Conservation (phyloP, 1,139 yeast species). For the Hyphopichia pseudoburtonii region DNA sequence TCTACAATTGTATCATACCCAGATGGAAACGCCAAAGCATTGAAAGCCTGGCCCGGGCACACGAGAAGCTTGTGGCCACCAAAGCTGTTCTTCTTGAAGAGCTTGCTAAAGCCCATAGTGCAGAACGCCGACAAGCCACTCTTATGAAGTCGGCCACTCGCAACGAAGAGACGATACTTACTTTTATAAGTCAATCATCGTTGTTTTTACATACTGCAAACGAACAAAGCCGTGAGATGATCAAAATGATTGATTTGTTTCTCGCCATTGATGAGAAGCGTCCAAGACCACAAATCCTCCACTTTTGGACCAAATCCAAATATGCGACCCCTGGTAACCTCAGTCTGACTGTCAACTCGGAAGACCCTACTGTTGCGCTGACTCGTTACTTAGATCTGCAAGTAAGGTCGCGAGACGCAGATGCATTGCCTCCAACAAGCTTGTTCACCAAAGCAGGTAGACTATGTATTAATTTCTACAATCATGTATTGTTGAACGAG, state of each 20-base stretch:
- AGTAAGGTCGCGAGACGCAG: conserved; percentile 27
- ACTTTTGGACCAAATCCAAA: neutral
- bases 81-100: conserved; percentile 8
- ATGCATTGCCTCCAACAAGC: conserved; percentile 27
- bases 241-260: conserved; percentile 25
- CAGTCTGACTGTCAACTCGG: neutral
- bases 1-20: conserved; percentile 20
- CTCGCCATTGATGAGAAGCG: conserved; percentile 25
- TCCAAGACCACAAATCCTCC: conserved; percentile 23
- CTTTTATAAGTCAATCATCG: conserved; percentile 28
- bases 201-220: conserved; percentile 22
- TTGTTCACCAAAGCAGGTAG: conserved; percentile 21
- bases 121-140: conserved; percentile 1
- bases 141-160: conserved; percentile 6
- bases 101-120: neutral
- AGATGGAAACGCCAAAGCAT: conserved; percentile 12
- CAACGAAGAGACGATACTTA: conserved; percentile 27
- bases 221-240: conserved; percentile 15
- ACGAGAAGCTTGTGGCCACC: conserved; percentile 14
- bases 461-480: conserved; percentile 13
- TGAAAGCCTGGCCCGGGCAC: conserved; percentile 16
- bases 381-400: conserved; percentile 1
- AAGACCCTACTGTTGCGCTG: neutral
- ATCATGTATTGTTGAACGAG: conserved; percentile 18
- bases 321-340: neutral